These are phyloP conservation scores for Xylaria sp. DNA, from an alignment of 2,329 filamentous ascomycete species.

Conservation along the genomic window DNA sequence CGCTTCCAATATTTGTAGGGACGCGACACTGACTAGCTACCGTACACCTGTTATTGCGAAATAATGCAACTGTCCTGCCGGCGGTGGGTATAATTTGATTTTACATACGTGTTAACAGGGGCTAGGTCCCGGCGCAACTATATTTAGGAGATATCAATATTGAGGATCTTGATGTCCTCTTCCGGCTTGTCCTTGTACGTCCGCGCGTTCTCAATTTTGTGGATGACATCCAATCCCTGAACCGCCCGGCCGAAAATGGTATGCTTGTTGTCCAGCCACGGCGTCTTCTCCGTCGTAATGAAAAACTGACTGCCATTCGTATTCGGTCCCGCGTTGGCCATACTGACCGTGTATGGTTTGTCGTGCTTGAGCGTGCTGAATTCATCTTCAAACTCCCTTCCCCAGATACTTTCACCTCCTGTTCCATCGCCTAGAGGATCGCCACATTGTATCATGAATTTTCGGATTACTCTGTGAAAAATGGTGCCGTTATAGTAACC, in stretches of 20 bases:
- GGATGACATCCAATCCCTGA: constrained; percentile 91
- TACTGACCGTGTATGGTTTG: constrained; percentile 94
- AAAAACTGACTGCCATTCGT: constrained; percentile 99
- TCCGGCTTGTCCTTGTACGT: constrained; percentile 93
- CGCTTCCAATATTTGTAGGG: constrained; percentile 12
- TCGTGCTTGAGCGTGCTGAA: constrained; percentile 92
- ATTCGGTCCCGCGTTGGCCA: constrained; percentile 96
- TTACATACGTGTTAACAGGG: constrained; percentile 20
- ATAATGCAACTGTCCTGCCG: constrained; percentile 13
- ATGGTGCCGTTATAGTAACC: constrained; percentile 98
- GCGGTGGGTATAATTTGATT: constrained; percentile 20
- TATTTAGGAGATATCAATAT: constrained; percentile 72
- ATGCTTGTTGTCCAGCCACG: constrained; percentile 96
- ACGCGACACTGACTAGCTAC: constrained; percentile 6
- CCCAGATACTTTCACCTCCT: constrained; percentile 92
- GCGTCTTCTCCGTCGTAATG: constrained; percentile 96
- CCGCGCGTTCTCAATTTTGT: constrained; percentile 92
- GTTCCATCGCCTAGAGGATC: constrained; percentile 91
- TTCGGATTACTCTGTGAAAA: constrained; percentile 95
- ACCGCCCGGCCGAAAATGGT: constrained; percentile 94
- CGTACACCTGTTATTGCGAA: constrained; percentile 16
- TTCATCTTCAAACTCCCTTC: constrained; percentile 91
- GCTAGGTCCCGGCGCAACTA: constrained; percentile 14
- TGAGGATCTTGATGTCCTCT: constrained; percentile 97
- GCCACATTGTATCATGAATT: constrained; percentile 96